These are phyloP conservation scores for Phytophthora pseudosyringae DNA, from an alignment of 352 stramenopile genomes.

Conservation along the genomic window DNA sequence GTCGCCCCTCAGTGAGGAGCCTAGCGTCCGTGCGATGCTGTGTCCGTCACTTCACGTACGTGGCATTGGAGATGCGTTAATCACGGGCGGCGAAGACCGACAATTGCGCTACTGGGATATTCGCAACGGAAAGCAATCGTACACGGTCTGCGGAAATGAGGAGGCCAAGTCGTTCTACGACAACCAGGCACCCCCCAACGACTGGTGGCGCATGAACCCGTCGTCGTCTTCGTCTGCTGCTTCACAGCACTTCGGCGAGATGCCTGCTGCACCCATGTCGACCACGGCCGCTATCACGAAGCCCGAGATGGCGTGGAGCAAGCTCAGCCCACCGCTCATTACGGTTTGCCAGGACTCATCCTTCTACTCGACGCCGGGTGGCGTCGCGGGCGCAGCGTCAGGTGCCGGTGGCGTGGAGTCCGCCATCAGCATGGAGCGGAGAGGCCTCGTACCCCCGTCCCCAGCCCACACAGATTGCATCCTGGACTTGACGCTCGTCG, in stretches of 20 bases:
- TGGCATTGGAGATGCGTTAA: constrained; percentile 83
- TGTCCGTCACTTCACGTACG: constrained; percentile 90
- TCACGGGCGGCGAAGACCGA: constrained; percentile 95
- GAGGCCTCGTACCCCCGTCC: constrained; percentile 88
- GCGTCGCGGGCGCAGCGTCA: constrained; percentile 50
- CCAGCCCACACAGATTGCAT: constrained; percentile 95
- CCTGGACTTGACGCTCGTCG: constrained; percentile 95
- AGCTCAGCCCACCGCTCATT: constrained; percentile 82
- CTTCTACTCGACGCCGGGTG: constrained; percentile 59
- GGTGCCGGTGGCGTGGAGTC: constrained; percentile 68
- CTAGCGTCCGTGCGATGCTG: constrained; percentile 87
- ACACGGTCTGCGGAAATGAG: constrained; percentile 91
- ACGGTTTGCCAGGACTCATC: constrained; percentile 88
- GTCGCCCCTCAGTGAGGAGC: constrained; percentile 73
- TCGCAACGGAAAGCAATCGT: constrained; percentile 92
- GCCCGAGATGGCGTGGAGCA: constrained; percentile 88
- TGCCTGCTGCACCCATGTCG: constrained; percentile 32
- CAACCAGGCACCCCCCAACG: constrained; percentile 72
- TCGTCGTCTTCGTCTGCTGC: constrained; percentile 36
- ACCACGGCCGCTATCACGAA: constrained; percentile 63
- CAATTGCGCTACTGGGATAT: constrained; percentile 98
- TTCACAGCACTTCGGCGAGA: constrained; percentile 35
- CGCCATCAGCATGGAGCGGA: constrained; percentile 84
- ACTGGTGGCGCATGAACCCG: constrained; percentile 87
- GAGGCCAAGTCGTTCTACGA: constrained; percentile 90